Percentiles rank a stretch among this genome's conserved stretches.
These are phyloP conservation scores for Saturnispora gosingensis DNA, from an alignment of 805 yeast species.

Conservation along the genomic window DNA sequence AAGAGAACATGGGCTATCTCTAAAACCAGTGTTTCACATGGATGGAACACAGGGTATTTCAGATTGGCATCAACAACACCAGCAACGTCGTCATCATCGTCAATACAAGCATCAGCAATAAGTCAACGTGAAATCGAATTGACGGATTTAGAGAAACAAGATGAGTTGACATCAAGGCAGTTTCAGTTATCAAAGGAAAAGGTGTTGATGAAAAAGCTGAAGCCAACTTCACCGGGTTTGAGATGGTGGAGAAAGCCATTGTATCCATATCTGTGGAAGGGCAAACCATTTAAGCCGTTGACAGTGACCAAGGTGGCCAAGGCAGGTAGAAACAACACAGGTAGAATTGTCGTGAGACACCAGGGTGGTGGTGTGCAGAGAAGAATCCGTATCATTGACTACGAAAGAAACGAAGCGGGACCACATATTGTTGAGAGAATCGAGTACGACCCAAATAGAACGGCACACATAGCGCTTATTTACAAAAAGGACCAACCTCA, in stretches of 20 bases:
- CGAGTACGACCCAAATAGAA: slow-evolving; percentile 92
- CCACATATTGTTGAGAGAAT: slow-evolving; percentile 74
- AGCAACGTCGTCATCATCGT: background rate
- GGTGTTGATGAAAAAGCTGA: slow-evolving; percentile 63
- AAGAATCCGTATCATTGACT: slow-evolving; percentile 77
- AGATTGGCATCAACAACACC: slow-evolving; percentile 14
- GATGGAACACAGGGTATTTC: background rate
- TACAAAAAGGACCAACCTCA: slow-evolving; percentile 49
- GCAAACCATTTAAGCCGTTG: slow-evolving; percentile 67
- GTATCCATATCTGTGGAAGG: slow-evolving; percentile 79
- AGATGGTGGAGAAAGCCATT: slow-evolving; percentile 85
- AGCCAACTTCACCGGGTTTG: slow-evolving; percentile 78
- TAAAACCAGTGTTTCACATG: background rate
- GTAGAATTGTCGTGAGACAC: slow-evolving; percentile 85
- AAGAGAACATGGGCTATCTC: background rate
- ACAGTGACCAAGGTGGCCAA: slow-evolving; percentile 63
- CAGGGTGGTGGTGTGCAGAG: slow-evolving; percentile 96
- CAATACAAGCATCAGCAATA: background rate
- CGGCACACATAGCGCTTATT: slow-evolving; percentile 84
- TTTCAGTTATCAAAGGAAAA: slow-evolving; percentile 61
- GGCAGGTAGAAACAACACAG: slow-evolving; percentile 86
- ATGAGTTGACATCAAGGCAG: slow-evolving; percentile 60
- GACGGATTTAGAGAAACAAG: slow-evolving; percentile 75
- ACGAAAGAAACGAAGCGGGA: slow-evolving; percentile 57
- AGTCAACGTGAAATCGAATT: slow-evolving; percentile 33